Conservation (phyloP, 371 early-diverging fungal genomes). For the Mucor saturninus region DNA sequence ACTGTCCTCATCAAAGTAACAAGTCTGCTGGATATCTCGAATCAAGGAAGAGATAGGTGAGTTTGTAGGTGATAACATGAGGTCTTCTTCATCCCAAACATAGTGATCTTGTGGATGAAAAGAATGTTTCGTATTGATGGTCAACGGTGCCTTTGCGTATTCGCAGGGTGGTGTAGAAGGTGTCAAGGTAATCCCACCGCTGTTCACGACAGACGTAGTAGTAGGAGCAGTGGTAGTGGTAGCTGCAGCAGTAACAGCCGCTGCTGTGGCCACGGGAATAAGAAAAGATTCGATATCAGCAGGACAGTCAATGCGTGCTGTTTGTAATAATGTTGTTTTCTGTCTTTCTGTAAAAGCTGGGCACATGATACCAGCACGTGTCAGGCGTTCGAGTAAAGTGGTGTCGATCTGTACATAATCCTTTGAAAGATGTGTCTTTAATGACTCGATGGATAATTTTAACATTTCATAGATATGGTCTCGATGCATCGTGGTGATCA, state of each 20-base stretch:
- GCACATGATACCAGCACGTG: constrained; percentile 68
- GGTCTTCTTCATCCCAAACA: background rate
- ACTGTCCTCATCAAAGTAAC: constrained; percentile 13
- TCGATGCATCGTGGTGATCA: constrained; percentile 69
- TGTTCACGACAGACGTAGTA: too few species aligned
- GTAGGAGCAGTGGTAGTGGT: too few species aligned
- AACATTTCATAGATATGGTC: constrained; percentile 81
- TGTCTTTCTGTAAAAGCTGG: constrained; percentile 81
- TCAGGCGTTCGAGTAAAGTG: constrained; percentile 62
- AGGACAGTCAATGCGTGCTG: constrained; percentile 31
- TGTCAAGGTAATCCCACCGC: background rate
- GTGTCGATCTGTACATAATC: constrained; percentile 68
- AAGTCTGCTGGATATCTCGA: constrained; percentile 26
- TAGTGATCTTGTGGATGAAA: background rate
- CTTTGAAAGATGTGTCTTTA: constrained; percentile 62
- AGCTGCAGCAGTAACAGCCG: too few species aligned
- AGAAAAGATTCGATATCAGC: constrained; percentile 14
- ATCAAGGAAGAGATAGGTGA: constrained; percentile 27
- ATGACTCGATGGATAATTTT: constrained; percentile 66
- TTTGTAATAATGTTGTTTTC: constrained; percentile 67
- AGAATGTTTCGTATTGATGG: constrained; percentile 1
- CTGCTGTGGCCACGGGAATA: background rate
- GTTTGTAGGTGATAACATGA: background rate
- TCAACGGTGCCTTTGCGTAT: background rate
- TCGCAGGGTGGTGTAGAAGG: background rate